These are phyloP conservation scores for Silybum marianum DNA, from an alignment of 129 eudicot genomes.

Conservation along the genomic window DNA sequence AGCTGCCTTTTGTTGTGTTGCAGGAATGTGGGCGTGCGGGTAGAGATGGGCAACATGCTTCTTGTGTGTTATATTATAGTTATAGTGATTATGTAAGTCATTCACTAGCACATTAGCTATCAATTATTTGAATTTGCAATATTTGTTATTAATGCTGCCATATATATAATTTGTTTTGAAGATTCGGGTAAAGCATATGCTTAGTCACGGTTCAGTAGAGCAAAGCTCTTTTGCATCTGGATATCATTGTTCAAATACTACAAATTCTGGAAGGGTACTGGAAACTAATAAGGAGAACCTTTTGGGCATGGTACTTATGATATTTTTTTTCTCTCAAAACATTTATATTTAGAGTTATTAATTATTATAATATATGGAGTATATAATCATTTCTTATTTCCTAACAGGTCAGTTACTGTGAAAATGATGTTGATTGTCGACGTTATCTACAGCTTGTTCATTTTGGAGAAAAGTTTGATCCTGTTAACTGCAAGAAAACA, in stretches of 20 bases:
- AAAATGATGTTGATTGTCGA: constrained; percentile 92
- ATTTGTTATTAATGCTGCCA: background rate
- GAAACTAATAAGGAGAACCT: constrained; percentile 90
- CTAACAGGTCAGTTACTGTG: constrained; percentile 87
- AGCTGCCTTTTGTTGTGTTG: constrained; percentile 7
- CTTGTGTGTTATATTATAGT: constrained; percentile 85
- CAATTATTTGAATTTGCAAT: background rate
- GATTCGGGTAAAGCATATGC: constrained; percentile 96
- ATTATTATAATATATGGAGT: background rate
- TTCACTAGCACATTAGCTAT: background rate
- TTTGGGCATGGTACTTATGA: constrained; percentile 64
- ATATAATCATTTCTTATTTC: constrained; percentile 9
- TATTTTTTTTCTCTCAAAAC: background rate
- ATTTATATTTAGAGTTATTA: constrained; percentile 3
- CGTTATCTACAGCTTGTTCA: constrained; percentile 88
- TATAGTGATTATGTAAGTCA: constrained; percentile 89
- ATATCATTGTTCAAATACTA: constrained; percentile 35
- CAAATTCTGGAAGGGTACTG: constrained; percentile 62
- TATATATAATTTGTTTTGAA: constrained; percentile 33
- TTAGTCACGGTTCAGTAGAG: constrained; percentile 75
- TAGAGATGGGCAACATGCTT: constrained; percentile 85
- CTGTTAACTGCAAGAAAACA: constrained; percentile 67
- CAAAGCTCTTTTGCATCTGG: constrained; percentile 59
- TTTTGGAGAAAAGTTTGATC: constrained; percentile 90
- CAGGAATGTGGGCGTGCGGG: constrained; percentile 99